A percentile compares a stretch with the other conserved stretches of the same genome.
phyloP scores from a whole-genome alignment of 352 stramenopile species.

The Phytophthora podocarpi region DNA sequence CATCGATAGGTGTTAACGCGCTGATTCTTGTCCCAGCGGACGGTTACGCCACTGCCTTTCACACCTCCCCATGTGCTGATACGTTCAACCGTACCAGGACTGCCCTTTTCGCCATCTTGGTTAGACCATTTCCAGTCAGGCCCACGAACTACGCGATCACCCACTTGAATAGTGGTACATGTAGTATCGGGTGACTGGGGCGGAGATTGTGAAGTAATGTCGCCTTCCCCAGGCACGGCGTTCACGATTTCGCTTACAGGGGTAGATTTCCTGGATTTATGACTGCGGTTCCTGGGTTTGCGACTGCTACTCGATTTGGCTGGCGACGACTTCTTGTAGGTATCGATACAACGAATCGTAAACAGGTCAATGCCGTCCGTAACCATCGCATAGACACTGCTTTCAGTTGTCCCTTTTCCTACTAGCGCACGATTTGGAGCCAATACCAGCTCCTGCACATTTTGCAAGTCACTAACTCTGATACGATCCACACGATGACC shows the following conservation, averaged over 20 bases:
- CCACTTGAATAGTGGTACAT: conserved; percentile 52
- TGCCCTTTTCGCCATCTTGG: conserved; percentile 72
- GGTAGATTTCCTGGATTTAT: conserved; percentile 38
- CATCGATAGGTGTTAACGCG: conserved; percentile 87
- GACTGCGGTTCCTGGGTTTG: conserved; percentile 32
- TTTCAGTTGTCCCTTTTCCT: conserved; percentile 47
- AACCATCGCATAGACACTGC: conserved; percentile 77
- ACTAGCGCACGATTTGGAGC: conserved; percentile 39
- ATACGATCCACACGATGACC: conserved; percentile 72
- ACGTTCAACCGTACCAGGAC: conserved; percentile 69
- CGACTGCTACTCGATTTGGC: conserved; percentile 36
- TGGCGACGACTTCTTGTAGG: conserved; percentile 42
- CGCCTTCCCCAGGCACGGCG: conserved; percentile 27
- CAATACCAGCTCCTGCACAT: conserved; percentile 66
- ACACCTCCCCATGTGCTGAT: conserved; percentile 82
- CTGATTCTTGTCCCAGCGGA: conserved; percentile 84
- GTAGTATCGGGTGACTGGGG: conserved; percentile 6
- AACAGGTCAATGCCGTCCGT: conserved; percentile 64
- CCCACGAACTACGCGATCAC: conserved; percentile 70
- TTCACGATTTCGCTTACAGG: conserved; percentile 35
- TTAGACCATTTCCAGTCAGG: conserved; percentile 86
- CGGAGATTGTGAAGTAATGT: conserved; percentile 14
- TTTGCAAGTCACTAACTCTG: conserved; percentile 36
- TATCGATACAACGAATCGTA: conserved; percentile 72
- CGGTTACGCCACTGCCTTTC: conserved; percentile 77